Percentiles rank a stretch among this genome's conserved stretches.
Evolutionary conservation across 805 yeast species (phyloP).

Genomic region (Suhomyces faveliae): DNA sequence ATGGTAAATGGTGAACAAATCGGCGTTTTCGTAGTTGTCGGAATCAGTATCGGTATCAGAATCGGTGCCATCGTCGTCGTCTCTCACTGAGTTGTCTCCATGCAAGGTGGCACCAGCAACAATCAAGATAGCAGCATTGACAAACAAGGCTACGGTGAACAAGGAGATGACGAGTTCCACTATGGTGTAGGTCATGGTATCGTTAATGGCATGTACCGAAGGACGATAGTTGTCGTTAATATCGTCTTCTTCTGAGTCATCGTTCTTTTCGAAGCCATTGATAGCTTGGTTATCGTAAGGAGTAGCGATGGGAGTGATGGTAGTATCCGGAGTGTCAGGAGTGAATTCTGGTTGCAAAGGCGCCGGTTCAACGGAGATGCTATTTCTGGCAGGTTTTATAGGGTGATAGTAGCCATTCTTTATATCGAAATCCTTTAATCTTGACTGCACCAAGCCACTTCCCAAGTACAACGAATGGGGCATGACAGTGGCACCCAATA

Average conservation of each 20-base stretch:
- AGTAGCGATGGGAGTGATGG: conserved; percentile 9
- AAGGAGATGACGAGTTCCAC: conserved; percentile 80
- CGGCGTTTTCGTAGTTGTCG: conserved; percentile 59
- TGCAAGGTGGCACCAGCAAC: conserved; percentile 87
- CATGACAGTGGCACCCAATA: conserved; percentile 93
- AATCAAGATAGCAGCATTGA: conserved; percentile 83
- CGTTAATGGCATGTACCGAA: conserved; percentile 74
- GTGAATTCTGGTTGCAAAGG: background rate
- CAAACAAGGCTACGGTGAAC: conserved; percentile 87
- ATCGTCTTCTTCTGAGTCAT: conserved; percentile 19
- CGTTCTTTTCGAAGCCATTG: conserved; percentile 8
- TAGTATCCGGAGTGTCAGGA: conserved; percentile 1
- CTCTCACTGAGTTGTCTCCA: conserved; percentile 19
- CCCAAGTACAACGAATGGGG: conserved; percentile 87
- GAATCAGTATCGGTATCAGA: conserved; percentile 20
- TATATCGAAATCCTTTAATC: conserved; percentile 71
- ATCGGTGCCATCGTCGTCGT: conserved; percentile 16
- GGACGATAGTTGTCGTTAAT: conserved; percentile 57
- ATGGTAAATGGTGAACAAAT: conserved; percentile 75
- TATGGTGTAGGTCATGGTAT: conserved; percentile 76
- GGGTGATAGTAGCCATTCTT: conserved; percentile 54
- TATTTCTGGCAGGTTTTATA: background rate
- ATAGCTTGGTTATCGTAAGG: conserved; percentile 5
- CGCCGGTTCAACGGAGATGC: background rate
- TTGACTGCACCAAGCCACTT: conserved; percentile 82